Evolutionary conservation across 2,329 filamentous ascomycete genomes (phyloP), one percentile per base, ranked within the genome.

Genomic region (Ceratocystis colombiana): DNA sequence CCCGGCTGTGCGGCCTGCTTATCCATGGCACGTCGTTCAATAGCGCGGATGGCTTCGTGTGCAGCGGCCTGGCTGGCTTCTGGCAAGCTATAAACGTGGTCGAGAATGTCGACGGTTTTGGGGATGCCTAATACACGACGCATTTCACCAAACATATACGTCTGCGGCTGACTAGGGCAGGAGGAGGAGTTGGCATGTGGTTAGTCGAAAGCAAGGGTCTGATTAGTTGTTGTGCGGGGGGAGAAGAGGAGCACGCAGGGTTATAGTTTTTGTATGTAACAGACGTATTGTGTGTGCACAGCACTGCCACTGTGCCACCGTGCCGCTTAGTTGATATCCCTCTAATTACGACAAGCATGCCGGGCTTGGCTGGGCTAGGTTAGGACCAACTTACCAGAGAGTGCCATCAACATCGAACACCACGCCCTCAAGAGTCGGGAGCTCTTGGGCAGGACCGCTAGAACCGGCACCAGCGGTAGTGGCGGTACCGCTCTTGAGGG

Each of bases 321-420:
- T 53, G 48, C 15, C 48, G 48, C 48, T 15, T 12, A 25, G 8
- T 25, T 53, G 22, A 53, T 53, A 25, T 25, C 20, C 48, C 5
- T 25, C 20, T 53, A 53, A 53, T 25, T 25, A 53, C 22, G 7
- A 41, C n/a, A 28, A 5, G 25, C 10, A 53, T 8, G 7, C 20
- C 33, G 33, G 33, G 33, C 33, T 15, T 50, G 17, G 15, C 46
- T 3, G 15, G 46, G n/a, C 5, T 22, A 33, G 50, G 12, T n/a
- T 33, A 28, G 64, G 46, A 20, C n/a, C 44, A 22, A 79, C 86
- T 77, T 77, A 95, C 92, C 88, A 96, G 68, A 97, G 77, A 28
- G 93, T 99, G 2, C 93, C 93, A 75, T 99, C 93, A 69, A 99
- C 89, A 77, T 99, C 93, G 76, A 97, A 97, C 15, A 97, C 80